Base-by-base conservation (phyloP, 1,284 basidiomycete genomes). In the Albatrellus sp. region DNA sequence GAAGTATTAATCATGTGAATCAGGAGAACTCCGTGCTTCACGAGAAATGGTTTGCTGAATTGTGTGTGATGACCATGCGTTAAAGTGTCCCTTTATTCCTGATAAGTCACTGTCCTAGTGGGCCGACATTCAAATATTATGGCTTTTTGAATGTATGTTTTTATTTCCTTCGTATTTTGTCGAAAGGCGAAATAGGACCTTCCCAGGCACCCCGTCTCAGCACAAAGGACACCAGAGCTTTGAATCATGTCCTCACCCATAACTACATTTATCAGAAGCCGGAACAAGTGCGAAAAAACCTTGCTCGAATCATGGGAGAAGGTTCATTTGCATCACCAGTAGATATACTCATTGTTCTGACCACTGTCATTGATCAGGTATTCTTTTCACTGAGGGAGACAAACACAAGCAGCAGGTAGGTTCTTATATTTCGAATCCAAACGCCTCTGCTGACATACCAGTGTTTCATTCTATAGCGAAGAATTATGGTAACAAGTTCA, bases 191-290 rank as follows among this genome's bases (percentile, higher is more conserved):
- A 5, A 28, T n/a, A 33, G 10, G 32, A 16, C 2, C 17, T 39
- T 13, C 39, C 14, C 45, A 76, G 73, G 46, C 50, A 11, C 53
- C 57, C 28, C 63, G 66, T 1, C 53, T 78, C 8, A 66, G 61
- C 45, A 74, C 71, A 0, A 61, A 60, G 39, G 75, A 77, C 52
- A 56, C 61, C 13, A 70, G 68, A 41, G 75, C 73, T 5, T 32
- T 77, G 17, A 65, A 65, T 40, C 67, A 77, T 54, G 55, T 78
- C 33, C 50, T 77, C 10, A 65, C 64, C 52, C 68, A 71, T 49
- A 73, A 48, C 64, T 72, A 0, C 24, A 24, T 4, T 24, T 24
- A 24, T 24, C 24, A 24, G 24, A 24, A 24, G 24, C 24, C 24
- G 7, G 57, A 59, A 13, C 29, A 54, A 10, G 52, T 57, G 1